Evolutionary conservation across 495 filamentous ascomycete genomes (phyloP), one percentile per base, ranked within the genome.

Genomic region (Neurospora sp.): DNA sequence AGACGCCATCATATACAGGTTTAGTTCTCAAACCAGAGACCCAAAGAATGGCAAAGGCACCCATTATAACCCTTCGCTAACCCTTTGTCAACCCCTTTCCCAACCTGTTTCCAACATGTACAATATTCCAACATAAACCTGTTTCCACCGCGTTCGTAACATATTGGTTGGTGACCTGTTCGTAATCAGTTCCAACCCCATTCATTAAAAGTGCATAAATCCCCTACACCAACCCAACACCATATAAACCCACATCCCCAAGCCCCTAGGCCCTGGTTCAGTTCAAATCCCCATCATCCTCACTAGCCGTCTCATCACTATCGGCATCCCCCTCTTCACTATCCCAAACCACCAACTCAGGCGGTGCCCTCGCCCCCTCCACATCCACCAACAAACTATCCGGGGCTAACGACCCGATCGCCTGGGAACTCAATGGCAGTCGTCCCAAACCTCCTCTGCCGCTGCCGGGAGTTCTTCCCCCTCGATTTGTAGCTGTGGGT

Each of bases 371-470:
- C 41, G 86, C 71, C 11, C 79, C 77, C 69, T 84, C 76, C 76
- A 83, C 82, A 73, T 86, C 85, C 42, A 83, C 77, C 73, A 89
- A 40, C 74, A 90, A 75, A 76, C 53, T 66, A 66, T 66, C 53
- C 53, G 27, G 53, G 1, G 6, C 53, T 5, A 66, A 37, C 2
- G 53, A 66, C 27, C 5, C 48, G 2, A 66, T 18, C 0, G 12
- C 53, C 2, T 66, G 53, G 2, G 53, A 66, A 66, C 53, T 66
- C 53, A 18, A 1, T 10, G 53, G 53, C 6, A 66, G 6, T 8
- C 53, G 12, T 66, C 27, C 53, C 14, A 31, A 14, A 9, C 6
- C 14, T 1, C 20, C 22, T 35, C 53, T 61, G 6, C 53, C 53
- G 6, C 53, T 66, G 4, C 53, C 53, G 3, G 53, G 53, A 66